Evolutionary conservation across 768 basidiomycete species (phyloP).

Genomic region (Amanita exitialis): DNA sequence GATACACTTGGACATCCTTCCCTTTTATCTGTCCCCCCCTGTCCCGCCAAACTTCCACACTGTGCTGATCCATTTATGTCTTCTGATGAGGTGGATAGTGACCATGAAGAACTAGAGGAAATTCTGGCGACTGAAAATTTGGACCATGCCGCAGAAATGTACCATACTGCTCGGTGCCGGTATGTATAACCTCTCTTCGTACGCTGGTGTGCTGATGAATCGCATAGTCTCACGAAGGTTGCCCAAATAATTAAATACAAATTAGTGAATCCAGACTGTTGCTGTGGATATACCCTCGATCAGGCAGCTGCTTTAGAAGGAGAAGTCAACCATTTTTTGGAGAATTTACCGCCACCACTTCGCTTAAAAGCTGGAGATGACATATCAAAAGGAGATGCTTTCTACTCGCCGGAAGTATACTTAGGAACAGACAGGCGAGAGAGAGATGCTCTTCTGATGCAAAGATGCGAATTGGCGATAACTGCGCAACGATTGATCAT

Average conservation of each 20-base stretch:
- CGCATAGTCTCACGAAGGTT: slow-evolving; percentile 45
- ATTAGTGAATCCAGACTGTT: slow-evolving; percentile 27
- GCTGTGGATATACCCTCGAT: slow-evolving; percentile 46
- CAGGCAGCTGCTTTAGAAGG: slow-evolving; percentile 48
- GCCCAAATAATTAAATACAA: slow-evolving; percentile 53
- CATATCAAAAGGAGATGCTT: not conserved
- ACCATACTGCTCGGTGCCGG: slow-evolving; percentile 44
- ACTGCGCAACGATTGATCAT: slow-evolving; percentile 52
- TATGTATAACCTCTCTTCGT: slow-evolving; percentile 21
- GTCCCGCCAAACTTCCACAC: slow-evolving; percentile 44
- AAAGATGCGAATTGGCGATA: slow-evolving; percentile 52
- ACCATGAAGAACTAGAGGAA: slow-evolving; percentile 5
- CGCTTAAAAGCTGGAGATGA: slow-evolving; percentile 17
- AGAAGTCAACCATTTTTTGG: slow-evolving; percentile 45
- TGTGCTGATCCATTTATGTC: slow-evolving; percentile 24
- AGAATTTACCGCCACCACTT: slow-evolving; percentile 39
- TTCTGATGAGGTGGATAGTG: slow-evolving; percentile 9
- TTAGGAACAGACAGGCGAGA: not conserved
- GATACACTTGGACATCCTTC: slow-evolving; percentile 59
- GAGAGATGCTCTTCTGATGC: slow-evolving; percentile 12
- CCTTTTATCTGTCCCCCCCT: slow-evolving; percentile 43
- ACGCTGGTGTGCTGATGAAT: not conserved
- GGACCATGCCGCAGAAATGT: slow-evolving; percentile 27
- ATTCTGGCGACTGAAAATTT: slow-evolving; percentile 6
- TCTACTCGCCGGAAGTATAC: not conserved